Evolutionary conservation across 306 rosid genomes (phyloP), one percentile per base, ranked within the genome.

Genomic region (Sphenostylis stenocarpa): DNA sequence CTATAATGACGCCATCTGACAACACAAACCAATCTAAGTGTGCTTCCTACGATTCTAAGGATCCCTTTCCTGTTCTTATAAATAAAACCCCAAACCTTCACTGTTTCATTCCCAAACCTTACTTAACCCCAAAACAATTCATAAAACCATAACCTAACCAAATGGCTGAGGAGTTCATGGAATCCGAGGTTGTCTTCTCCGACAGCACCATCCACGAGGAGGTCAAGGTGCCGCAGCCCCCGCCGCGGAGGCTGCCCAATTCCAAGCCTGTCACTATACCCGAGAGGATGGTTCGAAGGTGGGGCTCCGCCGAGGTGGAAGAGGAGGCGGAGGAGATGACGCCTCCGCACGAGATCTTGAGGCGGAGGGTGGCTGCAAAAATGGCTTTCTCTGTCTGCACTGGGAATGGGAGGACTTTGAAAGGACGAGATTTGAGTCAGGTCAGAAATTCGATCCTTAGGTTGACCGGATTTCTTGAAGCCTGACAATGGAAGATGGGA

Each of bases 401-500:
- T 0, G 99, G 99, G 3, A 82, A 88, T 31, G 99, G 99, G 21
- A 78, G 99, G 77, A 90, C 99, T 1, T 88, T 95, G 16, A 95
- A 95, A 66, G 99, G 99, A 3, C 63, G 99, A 12, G 97, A 92
- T 80, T 89, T 95, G 86, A 88, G 97, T 36, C 84, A 80, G 38
- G 97, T 95, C 61, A 81, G 99, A 78, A 95, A 95, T 58, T 88
- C 96, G 0, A 80, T 95, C 82, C 97, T 92, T 3, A 80, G 94
- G 73, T 85, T 95, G 97, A 95, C 99, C 4, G 99, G 99, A 0
- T 95, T 95, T 77, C 81, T 95, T 23, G 98, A 94, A 74, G 83
- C 86, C 3, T 92, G 58, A 67, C 23, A n/a, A 1, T 76, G 36
- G 67, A 21, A 17, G 34, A 36, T 20, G 53, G 19, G 49, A 75